Evolutionary conservation across 345 rosid species (phyloP).

Genomic region (Acer saccharum): DNA sequence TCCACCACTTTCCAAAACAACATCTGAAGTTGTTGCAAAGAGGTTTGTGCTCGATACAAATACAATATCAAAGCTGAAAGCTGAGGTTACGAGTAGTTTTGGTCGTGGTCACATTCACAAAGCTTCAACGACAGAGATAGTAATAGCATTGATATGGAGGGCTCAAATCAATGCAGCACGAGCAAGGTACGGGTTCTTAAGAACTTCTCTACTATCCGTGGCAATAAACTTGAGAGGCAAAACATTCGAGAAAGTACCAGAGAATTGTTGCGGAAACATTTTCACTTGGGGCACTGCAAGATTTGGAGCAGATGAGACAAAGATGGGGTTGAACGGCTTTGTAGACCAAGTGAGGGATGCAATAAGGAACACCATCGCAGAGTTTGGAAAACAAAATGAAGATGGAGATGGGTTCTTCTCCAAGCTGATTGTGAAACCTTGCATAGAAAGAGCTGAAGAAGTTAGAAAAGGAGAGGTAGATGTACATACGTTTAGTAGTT

Average conservation of each 20-base stretch:
- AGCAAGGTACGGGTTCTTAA: neutral
- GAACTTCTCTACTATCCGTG: neutral
- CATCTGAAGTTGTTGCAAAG: neutral
- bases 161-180: neutral
- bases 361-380: neutral
- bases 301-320: neutral
- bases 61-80: neutral
- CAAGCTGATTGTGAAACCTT: neutral
- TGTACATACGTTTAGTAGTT: neutral
- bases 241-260: neutral
- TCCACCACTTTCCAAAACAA: neutral
- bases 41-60: neutral
- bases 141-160: neutral
- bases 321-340: neutral
- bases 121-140: neutral
- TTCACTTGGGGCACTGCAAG: neutral
- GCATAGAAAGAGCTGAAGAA: neutral
- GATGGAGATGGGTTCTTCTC: neutral
- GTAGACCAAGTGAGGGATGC: neutral
- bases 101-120: neutral
- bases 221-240: neutral
- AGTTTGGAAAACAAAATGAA: neutral
- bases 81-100: too few species aligned
- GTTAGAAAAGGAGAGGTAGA: neutral
- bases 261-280: neutral